phyloP scores from a whole-genome alignment of 2,329 filamentous ascomycete species.

The Microcyclosporella mali region DNA sequence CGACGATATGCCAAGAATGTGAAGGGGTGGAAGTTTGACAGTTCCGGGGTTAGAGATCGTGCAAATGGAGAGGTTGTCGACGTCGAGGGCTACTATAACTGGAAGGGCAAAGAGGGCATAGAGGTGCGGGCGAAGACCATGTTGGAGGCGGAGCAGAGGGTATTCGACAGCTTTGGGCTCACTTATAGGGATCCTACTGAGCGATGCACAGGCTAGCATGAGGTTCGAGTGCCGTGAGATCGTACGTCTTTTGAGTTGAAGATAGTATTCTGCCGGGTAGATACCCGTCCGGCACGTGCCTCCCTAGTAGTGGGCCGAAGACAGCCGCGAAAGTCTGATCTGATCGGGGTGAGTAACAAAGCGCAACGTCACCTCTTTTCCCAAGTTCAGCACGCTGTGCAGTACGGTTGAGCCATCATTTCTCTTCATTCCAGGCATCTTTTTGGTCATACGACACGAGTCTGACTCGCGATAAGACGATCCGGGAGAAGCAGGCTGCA shows the following conservation, averaged over 20 bases:
- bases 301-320: no score
- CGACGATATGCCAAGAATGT: constrained; percentile 69
- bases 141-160: constrained; percentile 68
- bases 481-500: no score
- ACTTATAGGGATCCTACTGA: constrained; percentile 38
- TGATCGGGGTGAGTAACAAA: no score
- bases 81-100: constrained; percentile 70
- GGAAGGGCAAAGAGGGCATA: constrained; percentile 46
- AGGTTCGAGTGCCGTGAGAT: no score
- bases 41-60: constrained; percentile 70
- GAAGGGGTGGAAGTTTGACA: constrained; percentile 79
- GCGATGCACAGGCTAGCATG: constrained; percentile 38
- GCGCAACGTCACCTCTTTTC: no score
- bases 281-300: no score
- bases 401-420: no score
- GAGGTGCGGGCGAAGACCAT: constrained; percentile 46
- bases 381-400: no score
- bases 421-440: no score
- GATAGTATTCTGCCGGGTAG: no score
- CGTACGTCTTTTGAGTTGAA: no score
- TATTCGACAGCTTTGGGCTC: constrained; percentile 72
- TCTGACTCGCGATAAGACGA: background rate
- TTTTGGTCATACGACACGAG: background rate
- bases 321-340: no score
- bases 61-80: constrained; percentile 65